Base-by-base conservation (phyloP, 129 eudicot species). In the Erigeron canadensis region DNA sequence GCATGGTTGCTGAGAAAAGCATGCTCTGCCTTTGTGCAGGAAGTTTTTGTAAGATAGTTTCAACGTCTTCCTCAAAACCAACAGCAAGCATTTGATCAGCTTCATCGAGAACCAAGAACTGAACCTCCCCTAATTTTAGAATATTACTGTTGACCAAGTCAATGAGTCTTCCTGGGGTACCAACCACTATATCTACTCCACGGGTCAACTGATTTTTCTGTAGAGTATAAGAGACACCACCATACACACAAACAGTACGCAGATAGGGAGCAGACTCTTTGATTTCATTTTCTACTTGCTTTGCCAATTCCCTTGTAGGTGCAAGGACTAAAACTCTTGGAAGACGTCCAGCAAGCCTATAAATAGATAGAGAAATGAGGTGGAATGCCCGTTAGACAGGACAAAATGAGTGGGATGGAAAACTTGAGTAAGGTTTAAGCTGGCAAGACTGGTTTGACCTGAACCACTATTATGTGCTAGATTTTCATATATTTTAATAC, bases 1-100 rank as follows among this genome's bases (percentile, higher is more conserved):
- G 98, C 98, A 93, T 93, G 37, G 98, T 93, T 45, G 98, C 98
- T 0, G 96, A 93, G 71, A 93, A 93, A 85, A 93, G 98, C 98
- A 93, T 93, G 84, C 92, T 89, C 75, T 93, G 98, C 77, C 96
- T 84, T 73, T 85, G 38, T 7, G 84, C 10, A 10, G 98, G 98
- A 68, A 93, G 86, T 60, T 73, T 87, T 57, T 85, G 79, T 47
- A 93, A 69, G 72, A 93, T 93, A 18, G 69, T 45, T 68, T 93
- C 98, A 62, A 93, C 98, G 23, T 84, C 98, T 79, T 93, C 98
- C 82, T 93, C 98, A 69, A 93, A 93, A 43, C 98, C 98, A 81
- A 93, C 98, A 11, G 92, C 96, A 77, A 93, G 98, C 98, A 93
- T 93, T 84, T 93, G 96, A 84, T 93, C 96, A 8, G 95, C 96